A percentile compares a stretch with the other conserved stretches of the same genome.
These are phyloP conservation scores for Kwoniella botswanensis DNA, from an alignment of 768 basidiomycete genomes.

Conservation along the genomic window DNA sequence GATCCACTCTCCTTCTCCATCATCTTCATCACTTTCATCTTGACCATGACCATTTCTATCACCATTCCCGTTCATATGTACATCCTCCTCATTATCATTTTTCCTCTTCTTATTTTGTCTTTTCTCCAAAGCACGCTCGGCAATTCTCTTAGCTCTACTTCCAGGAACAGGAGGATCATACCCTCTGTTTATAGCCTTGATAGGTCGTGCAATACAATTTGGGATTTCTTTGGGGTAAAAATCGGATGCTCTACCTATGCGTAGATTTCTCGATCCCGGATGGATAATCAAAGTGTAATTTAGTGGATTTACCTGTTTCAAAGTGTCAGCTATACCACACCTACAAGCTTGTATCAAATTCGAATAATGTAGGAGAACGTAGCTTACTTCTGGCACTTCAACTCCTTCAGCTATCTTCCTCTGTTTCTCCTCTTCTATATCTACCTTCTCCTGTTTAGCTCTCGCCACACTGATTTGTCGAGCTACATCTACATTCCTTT, in stretches of 20 bases:
- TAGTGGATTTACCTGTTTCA: slow-evolving; percentile 32
- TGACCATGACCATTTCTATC: slow-evolving; percentile 20
- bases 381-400: slow-evolving; percentile 29
- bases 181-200: slow-evolving; percentile 15
- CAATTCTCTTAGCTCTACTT: slow-evolving; percentile 36
- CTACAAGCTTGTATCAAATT: too few relatives aligned
- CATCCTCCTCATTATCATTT: slow-evolving; percentile 24
- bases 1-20: slow-evolving; percentile 14
- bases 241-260: slow-evolving; percentile 59
- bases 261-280: slow-evolving; percentile 58
- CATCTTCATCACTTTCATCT: slow-evolving; percentile 28
- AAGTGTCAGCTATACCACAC: background rate
- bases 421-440: slow-evolving; percentile 30
- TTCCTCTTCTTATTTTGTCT: slow-evolving; percentile 30
- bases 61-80: slow-evolving; percentile 19
- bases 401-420: slow-evolving; percentile 19
- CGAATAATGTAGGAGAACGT: background rate
- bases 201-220: slow-evolving; percentile 53
- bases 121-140: slow-evolving; percentile 19
- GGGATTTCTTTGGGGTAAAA: slow-evolving; percentile 55
- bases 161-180: slow-evolving; percentile 36
- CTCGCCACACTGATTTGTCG: slow-evolving; percentile 41
- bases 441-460: slow-evolving; percentile 29
- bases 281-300: slow-evolving; percentile 57
- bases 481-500: slow-evolving; percentile 45